Evolutionary conservation across 129 eudicot species (phyloP).

Genomic region (Flaveria robusta): DNA sequence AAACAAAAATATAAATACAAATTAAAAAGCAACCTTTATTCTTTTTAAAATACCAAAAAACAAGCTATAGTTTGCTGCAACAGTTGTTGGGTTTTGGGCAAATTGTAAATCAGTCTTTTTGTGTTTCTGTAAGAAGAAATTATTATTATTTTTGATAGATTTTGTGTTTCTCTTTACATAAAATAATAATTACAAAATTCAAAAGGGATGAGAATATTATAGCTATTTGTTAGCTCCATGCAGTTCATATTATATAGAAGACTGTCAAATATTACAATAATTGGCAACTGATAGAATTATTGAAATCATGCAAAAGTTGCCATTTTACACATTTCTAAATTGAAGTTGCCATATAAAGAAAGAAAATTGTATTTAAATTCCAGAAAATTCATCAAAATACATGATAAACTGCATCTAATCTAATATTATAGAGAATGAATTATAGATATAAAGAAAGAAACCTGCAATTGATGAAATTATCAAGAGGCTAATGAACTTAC

Average conservation of each 20-base stretch:
- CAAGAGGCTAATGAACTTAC: slow-evolving; percentile 24
- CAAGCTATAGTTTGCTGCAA: neutral
- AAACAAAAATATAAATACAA: neutral
- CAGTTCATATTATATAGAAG: slow-evolving; percentile 7
- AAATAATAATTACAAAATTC: neutral
- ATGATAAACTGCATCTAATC: neutral
- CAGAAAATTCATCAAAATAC: slow-evolving; percentile 6
- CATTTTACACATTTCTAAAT: neutral
- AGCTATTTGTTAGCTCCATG: slow-evolving; percentile 16
- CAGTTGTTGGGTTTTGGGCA: neutral
- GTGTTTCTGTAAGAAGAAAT: neutral
- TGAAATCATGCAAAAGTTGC: slow-evolving; percentile 20
- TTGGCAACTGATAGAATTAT: slow-evolving; percentile 17
- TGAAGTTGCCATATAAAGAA: neutral
- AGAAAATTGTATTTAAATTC: neutral
- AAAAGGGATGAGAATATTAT: neutral
- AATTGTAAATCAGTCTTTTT: neutral
- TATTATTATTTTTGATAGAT: neutral
- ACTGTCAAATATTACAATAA: slow-evolving; percentile 13
- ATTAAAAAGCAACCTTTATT: neutral
- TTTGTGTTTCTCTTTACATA: neutral
- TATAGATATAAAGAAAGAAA: slow-evolving; percentile 1
- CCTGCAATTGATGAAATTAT: slow-evolving; percentile 30
- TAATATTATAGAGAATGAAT: neutral
- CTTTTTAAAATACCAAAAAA: neutral